phyloP scores from a whole-genome alignment of 2,329 filamentous ascomycete genomes.

The Hypoxylon sp. region DNA sequence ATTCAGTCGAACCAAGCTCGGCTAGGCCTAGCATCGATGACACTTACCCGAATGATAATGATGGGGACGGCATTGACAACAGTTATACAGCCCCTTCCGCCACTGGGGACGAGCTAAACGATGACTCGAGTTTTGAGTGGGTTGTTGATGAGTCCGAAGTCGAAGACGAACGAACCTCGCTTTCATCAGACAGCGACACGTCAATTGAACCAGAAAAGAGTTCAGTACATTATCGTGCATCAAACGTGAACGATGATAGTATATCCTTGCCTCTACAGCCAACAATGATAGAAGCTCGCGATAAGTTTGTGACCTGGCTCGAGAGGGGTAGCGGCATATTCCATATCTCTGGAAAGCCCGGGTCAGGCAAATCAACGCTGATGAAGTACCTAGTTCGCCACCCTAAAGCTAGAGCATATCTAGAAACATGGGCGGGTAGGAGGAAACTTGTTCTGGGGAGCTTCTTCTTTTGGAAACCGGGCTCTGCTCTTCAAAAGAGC shows the following conservation, averaged over 20 bases:
- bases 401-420: not conserved
- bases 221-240: no score
- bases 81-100: no score
- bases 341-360: slow-evolving; percentile 36
- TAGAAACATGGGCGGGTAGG: slow-evolving; percentile 22
- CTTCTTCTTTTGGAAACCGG: slow-evolving; percentile 39
- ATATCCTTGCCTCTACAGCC: no score
- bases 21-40: not conserved
- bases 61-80: not conserved
- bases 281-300: slow-evolving; percentile 18
- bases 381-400: slow-evolving; percentile 36
- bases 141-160: not conserved
- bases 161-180: not conserved
- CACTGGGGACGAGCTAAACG: not conserved
- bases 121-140: slow-evolving; percentile 15
- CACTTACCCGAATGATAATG: no score
- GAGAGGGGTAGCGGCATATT: slow-evolving; percentile 23
- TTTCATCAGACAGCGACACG: not conserved
- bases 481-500: slow-evolving; percentile 32
- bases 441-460: slow-evolving; percentile 10
- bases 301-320: slow-evolving; percentile 32
- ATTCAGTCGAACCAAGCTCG: not conserved
- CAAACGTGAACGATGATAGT: no score
- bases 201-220: no score
- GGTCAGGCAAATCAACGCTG: slow-evolving; percentile 38